Evolutionary conservation across 441 rosid species (phyloP).

Genomic region (Sinapis alba): DNA sequence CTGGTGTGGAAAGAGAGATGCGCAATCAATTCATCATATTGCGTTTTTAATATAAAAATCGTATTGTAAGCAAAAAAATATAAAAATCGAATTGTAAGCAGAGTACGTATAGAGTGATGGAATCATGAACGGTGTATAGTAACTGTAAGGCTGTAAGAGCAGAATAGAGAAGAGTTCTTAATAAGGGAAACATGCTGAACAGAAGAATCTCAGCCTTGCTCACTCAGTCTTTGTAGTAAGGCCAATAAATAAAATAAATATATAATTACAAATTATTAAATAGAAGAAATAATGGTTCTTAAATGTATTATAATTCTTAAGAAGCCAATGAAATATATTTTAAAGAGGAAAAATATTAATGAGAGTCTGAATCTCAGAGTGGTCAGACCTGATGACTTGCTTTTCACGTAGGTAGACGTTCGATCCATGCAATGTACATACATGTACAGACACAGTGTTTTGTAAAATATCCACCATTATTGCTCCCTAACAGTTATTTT

Average conservation of each 20-base stretch:
- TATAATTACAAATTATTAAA: neutral
- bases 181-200: constrained; percentile 39
- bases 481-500: constrained; percentile 30
- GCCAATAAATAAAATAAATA: constrained; percentile 14
- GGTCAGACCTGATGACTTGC: constrained; percentile 56
- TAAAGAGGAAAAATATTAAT: constrained; percentile 26
- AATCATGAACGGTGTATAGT: constrained; percentile 41
- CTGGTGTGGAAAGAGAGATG: constrained; percentile 36
- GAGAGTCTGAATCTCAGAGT: constrained; percentile 39
- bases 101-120: constrained; percentile 42
- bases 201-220: constrained; percentile 49
- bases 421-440: constrained; percentile 60
- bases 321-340: neutral
- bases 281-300: neutral
- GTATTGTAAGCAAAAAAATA: constrained; percentile 4
- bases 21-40: constrained; percentile 33
- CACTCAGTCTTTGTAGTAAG: constrained; percentile 23
- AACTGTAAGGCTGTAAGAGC: constrained; percentile 27
- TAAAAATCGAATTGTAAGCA: constrained; percentile 1
- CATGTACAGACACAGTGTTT: constrained; percentile 29
- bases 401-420: constrained; percentile 62
- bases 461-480: constrained; percentile 30
- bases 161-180: constrained; percentile 17
- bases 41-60: neutral
- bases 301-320: constrained; percentile 2